Base-by-base conservation (phyloP, 192 early-diverging fungal species). In the Gaertneriomyces sp. region DNA sequence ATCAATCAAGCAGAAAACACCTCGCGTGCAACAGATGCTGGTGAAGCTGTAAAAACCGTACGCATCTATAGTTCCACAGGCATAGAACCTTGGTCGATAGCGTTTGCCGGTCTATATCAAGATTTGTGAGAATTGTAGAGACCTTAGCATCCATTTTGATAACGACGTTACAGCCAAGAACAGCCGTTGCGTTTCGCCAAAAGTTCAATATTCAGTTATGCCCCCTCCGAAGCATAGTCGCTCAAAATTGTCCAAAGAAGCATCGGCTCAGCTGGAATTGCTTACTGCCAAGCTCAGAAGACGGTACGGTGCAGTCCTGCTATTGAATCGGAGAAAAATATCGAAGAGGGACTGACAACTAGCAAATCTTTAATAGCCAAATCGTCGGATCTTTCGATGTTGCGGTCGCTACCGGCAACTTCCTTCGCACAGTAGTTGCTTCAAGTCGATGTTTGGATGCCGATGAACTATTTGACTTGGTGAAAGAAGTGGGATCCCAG, bases 401-500 rank as follows among this genome's bases (percentile, higher is more conserved):
- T n/a, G 68, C 82, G 3, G 42, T 84, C 14, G 88, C 91, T 64
- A 94, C 92, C 0, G 81, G 86, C 14, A 80, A 78, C 50, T 72
- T 95, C 42, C 80, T 96, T 43, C 77, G 88, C 42, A 90, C 87
- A 40, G 84, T 92, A 7, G 81, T 96, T 8, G 85, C 93, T 3
- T 79, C 79, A 46, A 89, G 81, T 46, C 82, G 87, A 38, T 93
- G 93, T 88, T 78, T 73, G 14, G 76, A 85, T 64, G 85, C 83
- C 7, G 74, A 77, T 10, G 71, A 70, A 41, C 80, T 98, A 12
- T 58, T 86, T 6, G 71, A 76, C 0, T 52, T 84, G 1, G 82
- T 98, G 12, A 88, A 84, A 58, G 77, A 85, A 1, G 81, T 93
- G 2, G 92, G 91, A 45, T 68, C 77, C 25, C 74, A 75, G 61